Percentiles rank a stretch among this genome's conserved stretches.
Evolutionary conservation across 2,329 filamentous ascomycete genomes (phyloP).

Genomic region (Arthrobotrys megalospora): DNA sequence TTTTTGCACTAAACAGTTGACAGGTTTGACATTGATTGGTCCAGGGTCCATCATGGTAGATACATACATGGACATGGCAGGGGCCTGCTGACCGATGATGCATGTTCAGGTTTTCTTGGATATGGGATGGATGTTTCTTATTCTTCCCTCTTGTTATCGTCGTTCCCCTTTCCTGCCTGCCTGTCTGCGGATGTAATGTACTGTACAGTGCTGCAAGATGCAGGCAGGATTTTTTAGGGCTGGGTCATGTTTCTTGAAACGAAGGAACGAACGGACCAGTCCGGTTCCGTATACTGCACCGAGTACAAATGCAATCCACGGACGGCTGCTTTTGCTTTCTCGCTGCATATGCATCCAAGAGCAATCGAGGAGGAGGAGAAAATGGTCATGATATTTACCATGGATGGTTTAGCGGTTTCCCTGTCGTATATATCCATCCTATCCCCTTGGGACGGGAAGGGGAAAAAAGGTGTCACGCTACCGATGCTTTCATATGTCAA

Average conservation of each 20-base stretch:
- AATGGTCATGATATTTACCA: background rate
- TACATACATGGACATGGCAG: slow-evolving; percentile 3
- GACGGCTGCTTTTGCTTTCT: background rate
- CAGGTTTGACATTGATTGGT: slow-evolving; percentile 42
- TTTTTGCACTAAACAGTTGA: slow-evolving; percentile 29
- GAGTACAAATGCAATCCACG: slow-evolving; percentile 14
- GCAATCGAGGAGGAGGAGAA: background rate
- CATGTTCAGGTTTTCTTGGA: background rate
- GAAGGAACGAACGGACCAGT: slow-evolving; percentile 21
- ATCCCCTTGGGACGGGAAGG: background rate
- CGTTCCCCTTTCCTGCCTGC: slow-evolving; percentile 16
- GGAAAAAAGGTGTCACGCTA: background rate
- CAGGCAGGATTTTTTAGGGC: slow-evolving; percentile 30
- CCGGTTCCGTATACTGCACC: slow-evolving; percentile 39
- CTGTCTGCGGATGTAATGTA: slow-evolving; percentile 10
- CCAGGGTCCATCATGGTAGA: slow-evolving; percentile 43
- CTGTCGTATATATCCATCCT: background rate
- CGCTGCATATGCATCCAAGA: background rate
- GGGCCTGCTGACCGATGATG: slow-evolving; percentile 15
- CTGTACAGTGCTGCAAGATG: slow-evolving; percentile 10
- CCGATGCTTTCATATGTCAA: background rate
- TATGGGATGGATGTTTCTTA: slow-evolving; percentile 22
- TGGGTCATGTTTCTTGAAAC: slow-evolving; percentile 43
- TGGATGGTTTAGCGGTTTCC: too few species aligned
- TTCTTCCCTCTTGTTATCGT: slow-evolving; percentile 1